Evolutionary conservation across 2,329 filamentous ascomycete species (phyloP).

Genomic region (Teratosphaeria epicoccoides): DNA sequence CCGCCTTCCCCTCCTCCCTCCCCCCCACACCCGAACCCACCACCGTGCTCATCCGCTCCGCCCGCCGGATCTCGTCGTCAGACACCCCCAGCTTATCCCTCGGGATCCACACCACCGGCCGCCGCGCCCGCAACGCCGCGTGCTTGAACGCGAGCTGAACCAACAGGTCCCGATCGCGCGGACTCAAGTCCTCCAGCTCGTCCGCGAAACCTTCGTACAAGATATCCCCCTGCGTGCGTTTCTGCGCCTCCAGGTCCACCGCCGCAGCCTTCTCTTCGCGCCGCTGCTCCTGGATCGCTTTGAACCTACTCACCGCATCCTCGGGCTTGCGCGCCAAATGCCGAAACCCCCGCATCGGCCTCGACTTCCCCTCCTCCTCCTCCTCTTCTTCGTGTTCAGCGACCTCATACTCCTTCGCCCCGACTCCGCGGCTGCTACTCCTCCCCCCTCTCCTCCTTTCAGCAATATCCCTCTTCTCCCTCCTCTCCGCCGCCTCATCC

Average conservation of each 20-base stretch:
- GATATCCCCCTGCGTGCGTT: slow-evolving; percentile 47
- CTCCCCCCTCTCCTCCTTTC: slow-evolving; percentile 4
- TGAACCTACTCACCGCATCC: background rate
- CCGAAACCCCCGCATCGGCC: background rate
- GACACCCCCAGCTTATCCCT: slow-evolving; percentile 81
- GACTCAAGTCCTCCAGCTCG: slow-evolving; percentile 87
- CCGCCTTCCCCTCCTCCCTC: slow-evolving; percentile 10
- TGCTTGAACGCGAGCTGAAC: slow-evolving; percentile 87
- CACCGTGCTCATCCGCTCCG: slow-evolving; percentile 59
- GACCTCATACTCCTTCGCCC: too few species aligned
- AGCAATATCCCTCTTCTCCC: slow-evolving; percentile 25
- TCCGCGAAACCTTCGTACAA: slow-evolving; percentile 82
- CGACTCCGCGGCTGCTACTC: too few species aligned
- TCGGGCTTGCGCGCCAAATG: background rate
- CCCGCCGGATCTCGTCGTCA: slow-evolving; percentile 79
- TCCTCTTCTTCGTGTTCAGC: background rate
- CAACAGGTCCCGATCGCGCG: slow-evolving; percentile 75
- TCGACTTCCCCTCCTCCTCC: background rate
- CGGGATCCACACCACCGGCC: slow-evolving; percentile 89
- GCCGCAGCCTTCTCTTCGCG: background rate
- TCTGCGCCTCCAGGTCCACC: background rate
- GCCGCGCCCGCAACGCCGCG: slow-evolving; percentile 68
- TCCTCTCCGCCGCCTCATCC: slow-evolving; percentile 29
- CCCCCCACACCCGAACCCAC: slow-evolving; percentile 25
- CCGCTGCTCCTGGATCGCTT: background rate